A percentile compares a stretch with the other conserved stretches of the same genome.
Conservation (phyloP, 2,329 filamentous ascomycete species). For the Calcarisporium arbuscula region DNA sequence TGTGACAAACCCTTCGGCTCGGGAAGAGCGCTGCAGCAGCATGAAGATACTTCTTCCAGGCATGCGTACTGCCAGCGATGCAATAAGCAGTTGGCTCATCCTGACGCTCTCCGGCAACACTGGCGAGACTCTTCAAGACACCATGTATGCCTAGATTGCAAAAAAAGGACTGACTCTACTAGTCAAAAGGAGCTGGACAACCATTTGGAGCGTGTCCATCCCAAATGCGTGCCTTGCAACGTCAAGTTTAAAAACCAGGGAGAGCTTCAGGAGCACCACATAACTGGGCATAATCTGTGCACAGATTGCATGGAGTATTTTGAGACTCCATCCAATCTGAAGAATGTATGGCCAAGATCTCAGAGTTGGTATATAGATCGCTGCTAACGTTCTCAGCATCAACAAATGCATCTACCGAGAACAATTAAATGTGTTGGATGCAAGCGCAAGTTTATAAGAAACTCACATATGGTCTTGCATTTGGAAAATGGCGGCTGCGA, state of each 20-base stretch:
- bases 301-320: slow-evolving; percentile 6
- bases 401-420: slow-evolving; percentile 9
- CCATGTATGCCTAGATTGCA: slow-evolving; percentile 6
- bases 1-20: no score
- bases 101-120: slow-evolving; percentile 6
- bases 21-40: no score
- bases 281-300: slow-evolving; percentile 12
- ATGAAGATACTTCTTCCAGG: no score
- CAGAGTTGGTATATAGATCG: slow-evolving; percentile 10
- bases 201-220: slow-evolving; percentile 7
- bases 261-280: slow-evolving; percentile 9
- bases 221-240: slow-evolving; percentile 7
- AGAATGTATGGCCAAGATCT: no score
- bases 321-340: slow-evolving; percentile 8
- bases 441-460: slow-evolving; percentile 7
- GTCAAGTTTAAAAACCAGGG: background rate
- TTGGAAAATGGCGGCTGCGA: slow-evolving; percentile 15
- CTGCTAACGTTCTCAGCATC: slow-evolving; percentile 10
- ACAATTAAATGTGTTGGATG: slow-evolving; percentile 14
- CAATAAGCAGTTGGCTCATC: slow-evolving; percentile 1
- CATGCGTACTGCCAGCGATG: slow-evolving; percentile 10
- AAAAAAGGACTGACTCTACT: background rate
- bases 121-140: slow-evolving; percentile 2
- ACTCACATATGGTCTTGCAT: slow-evolving; percentile 19
- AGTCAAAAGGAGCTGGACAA: slow-evolving; percentile 3